phyloP scores from a whole-genome alignment of 306 rosid species.

The Gastrolobium bilobum region DNA sequence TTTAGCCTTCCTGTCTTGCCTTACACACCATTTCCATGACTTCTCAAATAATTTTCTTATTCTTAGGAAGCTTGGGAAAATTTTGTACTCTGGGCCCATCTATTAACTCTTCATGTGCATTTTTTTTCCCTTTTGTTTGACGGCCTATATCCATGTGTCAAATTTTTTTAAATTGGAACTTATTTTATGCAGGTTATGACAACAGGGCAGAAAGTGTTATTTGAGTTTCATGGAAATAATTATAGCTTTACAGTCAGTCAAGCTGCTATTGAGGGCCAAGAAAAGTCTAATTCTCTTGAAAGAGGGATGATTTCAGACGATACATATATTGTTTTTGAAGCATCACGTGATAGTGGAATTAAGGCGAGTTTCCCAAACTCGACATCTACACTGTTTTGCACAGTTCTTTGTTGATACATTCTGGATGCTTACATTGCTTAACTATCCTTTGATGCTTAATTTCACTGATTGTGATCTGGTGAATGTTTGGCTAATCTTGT shows the following conservation, averaged over 20 bases:
- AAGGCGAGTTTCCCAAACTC: slow-evolving; percentile 65
- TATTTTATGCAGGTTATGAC: slow-evolving; percentile 81
- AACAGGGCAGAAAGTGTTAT: slow-evolving; percentile 84
- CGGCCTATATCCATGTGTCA: slow-evolving; percentile 2
- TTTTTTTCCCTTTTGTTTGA: background rate
- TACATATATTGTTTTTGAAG: slow-evolving; percentile 85
- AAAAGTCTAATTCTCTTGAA: slow-evolving; percentile 67
- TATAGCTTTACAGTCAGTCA: slow-evolving; percentile 81
- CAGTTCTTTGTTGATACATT: slow-evolving; percentile 18
- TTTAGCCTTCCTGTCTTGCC: slow-evolving; percentile 13
- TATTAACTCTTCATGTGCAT: slow-evolving; percentile 27
- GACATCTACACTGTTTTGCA: background rate
- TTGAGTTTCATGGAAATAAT: slow-evolving; percentile 85
- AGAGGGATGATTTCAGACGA: slow-evolving; percentile 91
- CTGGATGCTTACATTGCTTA: slow-evolving; percentile 31
- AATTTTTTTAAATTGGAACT: slow-evolving; percentile 21
- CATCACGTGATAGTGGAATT: slow-evolving; percentile 88
- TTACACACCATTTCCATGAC: background rate
- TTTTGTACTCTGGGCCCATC: slow-evolving; percentile 3
- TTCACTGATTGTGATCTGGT: slow-evolving; percentile 28
- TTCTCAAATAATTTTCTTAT: slow-evolving; percentile 7
- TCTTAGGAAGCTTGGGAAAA: slow-evolving; percentile 15
- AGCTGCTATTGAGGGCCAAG: slow-evolving; percentile 77
- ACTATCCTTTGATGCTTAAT: slow-evolving; percentile 34
- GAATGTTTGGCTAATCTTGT: slow-evolving; percentile 33